Conservation (phyloP, 2,329 filamentous ascomycete species). For the Colletotrichum higginsianum region DNA sequence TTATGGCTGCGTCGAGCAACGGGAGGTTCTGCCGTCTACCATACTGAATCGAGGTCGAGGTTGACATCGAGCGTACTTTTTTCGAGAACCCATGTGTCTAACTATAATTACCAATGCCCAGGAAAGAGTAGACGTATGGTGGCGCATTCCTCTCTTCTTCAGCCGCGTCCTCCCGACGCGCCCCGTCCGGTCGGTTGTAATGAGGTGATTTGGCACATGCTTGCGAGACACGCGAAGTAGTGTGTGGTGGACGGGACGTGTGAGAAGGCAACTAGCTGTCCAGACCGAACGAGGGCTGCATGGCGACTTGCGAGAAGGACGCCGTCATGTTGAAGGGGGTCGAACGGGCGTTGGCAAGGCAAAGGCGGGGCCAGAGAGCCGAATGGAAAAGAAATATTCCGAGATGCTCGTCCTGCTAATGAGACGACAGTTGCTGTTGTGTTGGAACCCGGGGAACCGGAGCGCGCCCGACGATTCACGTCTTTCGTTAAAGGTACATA, state of each 20-base stretch:
- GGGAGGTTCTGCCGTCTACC: conserved; percentile 26
- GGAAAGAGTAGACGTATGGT: neutral
- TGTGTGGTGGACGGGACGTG: neutral
- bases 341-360: too few relatives aligned
- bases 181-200: conserved; percentile 7
- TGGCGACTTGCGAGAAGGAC: neutral
- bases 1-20: conserved; percentile 36
- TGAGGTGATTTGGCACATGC: conserved; percentile 15
- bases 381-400: neutral
- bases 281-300: too few relatives aligned
- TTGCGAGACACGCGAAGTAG: neutral
- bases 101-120: neutral
- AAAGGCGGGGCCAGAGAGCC: too few relatives aligned
- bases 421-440: neutral
- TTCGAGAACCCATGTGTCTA: neutral
- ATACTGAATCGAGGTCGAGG: conserved; percentile 4
- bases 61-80: neutral
- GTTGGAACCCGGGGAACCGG: conserved; percentile 29
- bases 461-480: conserved; percentile 20
- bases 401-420: neutral
- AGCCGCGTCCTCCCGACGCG: neutral
- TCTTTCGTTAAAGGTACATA: neutral
- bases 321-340: neutral
- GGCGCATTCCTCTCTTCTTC: neutral
- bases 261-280: neutral